Evolutionary conservation across 2,329 filamentous ascomycete species (phyloP), one percentile per base, ranked within the genome.

Genomic region (Zymoseptoria passerinii): DNA sequence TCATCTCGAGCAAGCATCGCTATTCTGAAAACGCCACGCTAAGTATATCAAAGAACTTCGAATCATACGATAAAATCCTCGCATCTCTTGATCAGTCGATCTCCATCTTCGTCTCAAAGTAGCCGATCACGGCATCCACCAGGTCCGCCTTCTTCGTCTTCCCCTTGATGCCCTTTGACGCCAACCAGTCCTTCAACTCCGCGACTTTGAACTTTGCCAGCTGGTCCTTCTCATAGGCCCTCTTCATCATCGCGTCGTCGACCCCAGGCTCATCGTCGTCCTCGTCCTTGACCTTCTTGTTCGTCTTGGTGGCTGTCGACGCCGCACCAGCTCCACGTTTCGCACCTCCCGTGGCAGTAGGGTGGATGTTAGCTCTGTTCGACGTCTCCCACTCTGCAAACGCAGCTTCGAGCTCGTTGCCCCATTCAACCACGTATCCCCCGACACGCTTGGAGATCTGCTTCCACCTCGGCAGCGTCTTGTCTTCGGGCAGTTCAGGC

Each of bases 371-470:
- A 4, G 64, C 62, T 7, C 58, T 61, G 50, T 71, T 67, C 28
- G 64, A 60, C 28, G 61, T 57, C 40, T 72, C 68, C 67, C 78
- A 76, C 29, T 74, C 69, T 9, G 74, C 72, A 64, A 78, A 80
- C 58, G 85, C 83, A 8, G 81, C 74, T 28, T 88, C 82, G 5
- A 96, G 78, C 9, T 81, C 79, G 40, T 83, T 77, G 3, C 88
- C 86, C 86, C 92, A 96, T 35, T 89, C 85, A 51, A 87, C 78
- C 8, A 96, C 81, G 68, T 90, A 89, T 1, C 84, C 82, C 0
- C 91, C 92, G 1, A 89, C 87, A 28, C 92, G 85, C 76, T 95
- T 97, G 72, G 91, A 84, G 57, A 99, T 97, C 65, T 95, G 90
- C 65, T 83, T 87, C 73, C 87, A 91, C 67, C 88, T 90, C 1